Evolutionary conservation across 495 filamentous ascomycete species (phyloP), one percentile per base, ranked within the genome.

Genomic region (Tuber calosporum): DNA sequence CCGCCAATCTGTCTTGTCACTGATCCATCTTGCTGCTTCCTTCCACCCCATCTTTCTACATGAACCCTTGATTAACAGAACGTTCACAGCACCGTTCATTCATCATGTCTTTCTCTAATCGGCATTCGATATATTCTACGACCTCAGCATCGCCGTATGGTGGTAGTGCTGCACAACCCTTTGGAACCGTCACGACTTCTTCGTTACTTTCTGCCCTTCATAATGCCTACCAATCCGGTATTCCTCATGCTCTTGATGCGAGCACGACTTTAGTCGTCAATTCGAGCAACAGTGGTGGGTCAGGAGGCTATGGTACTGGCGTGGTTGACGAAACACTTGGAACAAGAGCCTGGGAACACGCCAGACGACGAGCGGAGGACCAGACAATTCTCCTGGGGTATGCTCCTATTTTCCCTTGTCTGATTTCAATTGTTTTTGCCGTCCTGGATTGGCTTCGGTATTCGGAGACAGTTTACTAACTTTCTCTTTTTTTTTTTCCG

Each of bases 271-370:
- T 97, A 69, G 96, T 94, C 0, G 94, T 98, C 71, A 98, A 97
- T 83, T 96, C 94, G 74, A 97, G 80, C 34, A 75, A 75, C 66
- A 72, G 72, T 11, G 69, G 75, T 43, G 79, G 79, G 40, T 77
- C 70, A 73, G 73, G 71, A 58, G 73, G 74, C 36, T 79, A 73
- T 42, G 84, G 84, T 48, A 92, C 92, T 38, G 93, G 92, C 36
- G 91, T 90, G 0, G 87, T 97, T 48, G 95, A 99, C 80, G 84
- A 86, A 71, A 89, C 92, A 36, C 80, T 99, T 71, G 92, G 91
- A 1, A 85, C 89, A 22, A 87, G 92, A 80, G 95, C 93, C 39
- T 99, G 95, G 95, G 95, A 99, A 84, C 95, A 99, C 87, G 95
- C 96, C 70, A 87, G 95, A 76, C 87, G 95, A 67, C 88, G 95